These are phyloP conservation scores for Microdochium bolleyi DNA, from an alignment of 2,329 filamentous ascomycete genomes.

Conservation along the genomic window DNA sequence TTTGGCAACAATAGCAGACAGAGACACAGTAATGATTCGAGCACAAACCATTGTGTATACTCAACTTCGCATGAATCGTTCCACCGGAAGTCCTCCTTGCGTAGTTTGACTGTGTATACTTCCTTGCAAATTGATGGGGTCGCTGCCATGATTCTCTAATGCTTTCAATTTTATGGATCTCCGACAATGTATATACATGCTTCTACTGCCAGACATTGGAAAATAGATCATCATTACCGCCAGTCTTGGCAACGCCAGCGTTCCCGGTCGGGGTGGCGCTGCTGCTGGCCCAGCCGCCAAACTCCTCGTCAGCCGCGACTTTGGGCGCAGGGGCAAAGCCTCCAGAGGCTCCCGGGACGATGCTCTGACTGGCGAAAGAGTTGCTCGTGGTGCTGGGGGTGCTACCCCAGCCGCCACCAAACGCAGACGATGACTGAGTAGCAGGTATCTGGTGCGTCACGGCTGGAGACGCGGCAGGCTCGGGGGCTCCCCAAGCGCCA, in stretches of 20 bases:
- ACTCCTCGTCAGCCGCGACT: slow-evolving; percentile 86
- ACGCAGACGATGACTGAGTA: slow-evolving; percentile 55
- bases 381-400: slow-evolving; percentile 19
- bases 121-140: too few species aligned
- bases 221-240: slow-evolving; percentile 78
- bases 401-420: slow-evolving; percentile 52
- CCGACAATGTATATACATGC: not conserved
- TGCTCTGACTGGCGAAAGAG: slow-evolving; percentile 49
- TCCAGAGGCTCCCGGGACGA: slow-evolving; percentile 54
- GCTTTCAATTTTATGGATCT: not conserved
- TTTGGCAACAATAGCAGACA: not conserved
- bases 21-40: not conserved
- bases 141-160: not conserved
- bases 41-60: not conserved
- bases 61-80: too few species aligned
- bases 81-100: too few species aligned
- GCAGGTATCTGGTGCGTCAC: slow-evolving; percentile 8
- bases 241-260: slow-evolving; percentile 41
- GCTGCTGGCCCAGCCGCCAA: slow-evolving; percentile 88
- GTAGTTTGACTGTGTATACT: too few species aligned
- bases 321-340: slow-evolving; percentile 59
- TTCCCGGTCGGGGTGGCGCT: slow-evolving; percentile 30
- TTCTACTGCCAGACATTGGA: slow-evolving; percentile 86
- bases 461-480: slow-evolving; percentile 33
- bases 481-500: slow-evolving; percentile 68